Base-by-base conservation (phyloP, 306 rosid species). In the Amphicarpaea edgeworthii region DNA sequence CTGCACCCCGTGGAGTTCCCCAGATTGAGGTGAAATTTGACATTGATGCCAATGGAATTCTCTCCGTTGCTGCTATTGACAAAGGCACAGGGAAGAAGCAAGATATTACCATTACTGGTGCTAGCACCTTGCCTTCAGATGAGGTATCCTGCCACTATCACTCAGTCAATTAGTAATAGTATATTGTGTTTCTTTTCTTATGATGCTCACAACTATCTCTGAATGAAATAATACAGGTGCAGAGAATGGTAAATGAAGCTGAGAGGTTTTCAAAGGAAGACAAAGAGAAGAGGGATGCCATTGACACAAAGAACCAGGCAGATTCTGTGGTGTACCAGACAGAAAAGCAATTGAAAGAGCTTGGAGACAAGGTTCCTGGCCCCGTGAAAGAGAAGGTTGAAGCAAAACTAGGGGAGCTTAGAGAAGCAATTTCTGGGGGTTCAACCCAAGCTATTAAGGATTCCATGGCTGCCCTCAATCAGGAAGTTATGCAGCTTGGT, bases 1-100 rank as follows among this genome's bases (percentile, higher is more conserved):
- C 97, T 37, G 99, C 97, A 1, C 99, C 96, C 0, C 95, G 97
- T 2, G 99, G 99, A 50, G 97, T 90, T 69, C 99, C 99, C 51
- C 99, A 95, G 84, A 90, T 95, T 63, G 99, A 95, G 87, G 99
- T 95, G 78, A 95, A 95, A 61, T 95, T 92, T 3, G 99, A 95
- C 80, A 92, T 95, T 8, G 99, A 92, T 64, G 99, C 99, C 54
- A 92, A 92, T 37, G 99, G 97, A 12, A 90, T 92, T 72, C 96
- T 94, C 41, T 94, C 98, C 0, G 98, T 94, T 1, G 15, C 95
- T 78, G 98, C 98, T 5, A 45, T 91, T 62, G 98, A 94, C 73
- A 94, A 94, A 86, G 98, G 98, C 58, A 90, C 98, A 0, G 97
- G 98, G 50, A 94, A 94, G 82, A 89, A 92, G 73, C 98, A 94